Base-by-base conservation (phyloP, 225 moss, liverwort and hornwort species). In the Physcomitrium patens region DNA sequence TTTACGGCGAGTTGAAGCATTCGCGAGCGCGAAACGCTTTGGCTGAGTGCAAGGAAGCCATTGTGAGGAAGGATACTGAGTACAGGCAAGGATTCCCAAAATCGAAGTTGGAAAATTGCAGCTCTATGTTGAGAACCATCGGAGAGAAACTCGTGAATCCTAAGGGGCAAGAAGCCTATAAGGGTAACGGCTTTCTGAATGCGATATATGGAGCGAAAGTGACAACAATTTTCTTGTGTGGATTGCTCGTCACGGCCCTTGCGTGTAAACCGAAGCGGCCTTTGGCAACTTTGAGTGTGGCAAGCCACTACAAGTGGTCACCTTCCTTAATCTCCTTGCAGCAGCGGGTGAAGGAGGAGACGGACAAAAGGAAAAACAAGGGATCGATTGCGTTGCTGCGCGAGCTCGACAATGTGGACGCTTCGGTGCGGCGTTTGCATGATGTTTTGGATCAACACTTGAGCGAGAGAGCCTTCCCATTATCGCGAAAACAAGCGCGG, bases 131-230 rank as follows among this genome's bases (percentile, higher is more conserved):
- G 81, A 59, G 85, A 14, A 85, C 78, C 11, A 82, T 85, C 78
- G 78, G 85, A 9, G 85, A 85, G 22, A 81, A 81, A 75, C 75
- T 82, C 24, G 78, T 63, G 47, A 81, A 72, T 8, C 81, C 85
- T 41, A 78, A 71, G 57, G 81, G 81, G 11, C 19, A 44, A 31
- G 81, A 85, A 61, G 85, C 81, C 10, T 12, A 60, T 45, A 85
- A 78, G 43, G 85, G 85, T 1, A 78, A 85, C 41, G 85, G 81
- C 9, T 85, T 85, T 28, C 47, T 85, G 45, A 78, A 75, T 48
- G 85, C 85, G 12, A 81, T 81, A 55, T 85, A 85, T 19, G 85
- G 85, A 2, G 82, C 85, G 11, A 85, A 85, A 31, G 85, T 82
- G 16, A 81, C 81, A 3, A 85, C 85, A 3, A 82, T 85, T 10